A percentile compares a stretch with the other conserved stretches of the same genome.
Conservation (phyloP, 441 rosid species). For the Adansonia grandidieri region DNA sequence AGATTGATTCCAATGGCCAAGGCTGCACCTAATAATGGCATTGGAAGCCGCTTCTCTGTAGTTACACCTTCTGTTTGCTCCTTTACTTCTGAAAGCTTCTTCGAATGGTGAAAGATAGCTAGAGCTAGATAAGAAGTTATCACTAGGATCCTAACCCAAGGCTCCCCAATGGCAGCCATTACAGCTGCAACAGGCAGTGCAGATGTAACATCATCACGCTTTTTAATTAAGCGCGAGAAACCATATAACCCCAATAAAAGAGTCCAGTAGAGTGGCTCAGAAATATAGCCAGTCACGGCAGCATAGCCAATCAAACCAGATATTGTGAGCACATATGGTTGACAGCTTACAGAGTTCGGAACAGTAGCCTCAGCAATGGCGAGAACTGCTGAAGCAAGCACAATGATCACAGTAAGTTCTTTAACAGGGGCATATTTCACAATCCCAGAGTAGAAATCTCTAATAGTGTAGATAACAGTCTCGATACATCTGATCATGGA, state of each 20-base stretch:
- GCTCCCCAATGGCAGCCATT: conserved; percentile 76
- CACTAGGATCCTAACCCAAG: conserved; percentile 73
- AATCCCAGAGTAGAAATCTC: conserved; percentile 69
- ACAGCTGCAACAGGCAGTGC: conserved; percentile 81
- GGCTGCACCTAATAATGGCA: conserved; percentile 67
- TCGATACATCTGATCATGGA: conserved; percentile 56
- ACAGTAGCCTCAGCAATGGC: conserved; percentile 80
- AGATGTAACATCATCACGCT: conserved; percentile 73
- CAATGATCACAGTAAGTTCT: conserved; percentile 60
- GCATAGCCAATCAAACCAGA: conserved; percentile 77
- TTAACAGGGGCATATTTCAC: conserved; percentile 66
- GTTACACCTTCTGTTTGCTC: conserved; percentile 47
- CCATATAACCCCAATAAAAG: conserved; percentile 60
- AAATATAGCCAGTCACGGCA: conserved; percentile 60
- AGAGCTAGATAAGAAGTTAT: conserved; percentile 59
- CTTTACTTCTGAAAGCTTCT: conserved; percentile 39
- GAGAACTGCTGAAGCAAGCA: conserved; percentile 69
- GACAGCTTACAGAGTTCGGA: conserved; percentile 58
- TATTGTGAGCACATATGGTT: conserved; percentile 60
- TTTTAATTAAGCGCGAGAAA: conserved; percentile 59
- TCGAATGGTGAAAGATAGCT: conserved; percentile 65
- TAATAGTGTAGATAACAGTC: conserved; percentile 52
- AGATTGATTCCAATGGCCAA: conserved; percentile 75
- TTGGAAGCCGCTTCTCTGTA: conserved; percentile 37
- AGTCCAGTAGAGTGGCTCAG: conserved; percentile 85